These are phyloP conservation scores for Oryza glumipatula DNA, from an alignment of 176 grass and related monocot genomes.

Conservation along the genomic window DNA sequence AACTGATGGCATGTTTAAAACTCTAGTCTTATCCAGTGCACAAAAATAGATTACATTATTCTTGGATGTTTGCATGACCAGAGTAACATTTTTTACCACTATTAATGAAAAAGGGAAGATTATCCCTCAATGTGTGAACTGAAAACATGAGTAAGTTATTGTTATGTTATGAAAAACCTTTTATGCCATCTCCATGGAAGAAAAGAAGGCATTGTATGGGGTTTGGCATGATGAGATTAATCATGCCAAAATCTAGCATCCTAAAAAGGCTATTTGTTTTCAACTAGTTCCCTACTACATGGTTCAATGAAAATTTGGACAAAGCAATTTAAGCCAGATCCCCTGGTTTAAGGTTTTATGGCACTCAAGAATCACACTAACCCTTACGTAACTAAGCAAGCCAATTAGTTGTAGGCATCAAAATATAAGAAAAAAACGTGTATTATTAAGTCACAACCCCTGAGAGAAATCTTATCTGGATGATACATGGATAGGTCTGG, in stretches of 20 bases:
- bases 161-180: background rate
- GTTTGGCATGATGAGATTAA: background rate
- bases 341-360: background rate
- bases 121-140: background rate
- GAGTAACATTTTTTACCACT: background rate
- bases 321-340: background rate
- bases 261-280: background rate
- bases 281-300: background rate
- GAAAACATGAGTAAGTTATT: constrained; percentile 11
- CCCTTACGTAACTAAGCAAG: background rate
- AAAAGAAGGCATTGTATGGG: background rate
- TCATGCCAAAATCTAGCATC: background rate
- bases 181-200: background rate
- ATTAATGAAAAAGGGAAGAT: background rate
- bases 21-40: background rate
- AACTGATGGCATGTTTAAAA: background rate
- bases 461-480: background rate
- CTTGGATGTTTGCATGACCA: background rate
- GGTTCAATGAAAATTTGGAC: background rate
- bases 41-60: constrained; percentile 4
- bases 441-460: background rate
- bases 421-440: constrained; percentile 3
- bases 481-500: constrained; percentile 3
- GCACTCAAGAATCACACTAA: background rate
- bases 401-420: background rate